These are phyloP conservation scores for Penicillium sp. DNA, from an alignment of 2,329 filamentous ascomycete species.

Conservation along the genomic window DNA sequence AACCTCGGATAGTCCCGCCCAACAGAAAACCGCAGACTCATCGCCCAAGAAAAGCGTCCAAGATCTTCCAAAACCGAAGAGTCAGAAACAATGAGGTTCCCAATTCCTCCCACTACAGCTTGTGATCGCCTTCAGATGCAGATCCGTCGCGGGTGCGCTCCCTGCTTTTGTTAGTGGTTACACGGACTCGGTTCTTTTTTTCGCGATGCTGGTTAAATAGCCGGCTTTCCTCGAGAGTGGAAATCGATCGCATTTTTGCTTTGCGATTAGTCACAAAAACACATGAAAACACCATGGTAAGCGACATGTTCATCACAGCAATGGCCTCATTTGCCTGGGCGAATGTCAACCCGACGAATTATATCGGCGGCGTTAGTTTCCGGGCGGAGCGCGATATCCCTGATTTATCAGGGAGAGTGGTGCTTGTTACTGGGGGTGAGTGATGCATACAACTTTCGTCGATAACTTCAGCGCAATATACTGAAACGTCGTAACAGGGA, in stretches of 20 bases:
- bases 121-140: not conserved
- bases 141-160: not conserved
- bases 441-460: not conserved
- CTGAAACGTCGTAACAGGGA: constrained; percentile 33
- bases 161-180: not conserved
- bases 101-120: not conserved
- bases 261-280: too few species aligned
- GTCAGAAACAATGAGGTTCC: not conserved
- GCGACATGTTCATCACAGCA: constrained; percentile 1
- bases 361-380: constrained; percentile 10
- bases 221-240: not conserved
- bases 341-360: constrained; percentile 5
- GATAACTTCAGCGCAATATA: not conserved
- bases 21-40: too few species aligned
- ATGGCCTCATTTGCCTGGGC: constrained; percentile 1
- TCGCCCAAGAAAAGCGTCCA: too few species aligned
- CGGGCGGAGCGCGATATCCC: constrained; percentile 39
- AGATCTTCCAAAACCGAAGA: not conserved
- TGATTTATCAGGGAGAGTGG: constrained; percentile 39
- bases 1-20: too few species aligned
- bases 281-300: not conserved
- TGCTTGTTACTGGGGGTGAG: constrained; percentile 43
- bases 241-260: too few species aligned
- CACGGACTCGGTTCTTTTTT: not conserved
- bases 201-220: not conserved